These are phyloP conservation scores for Rhododendron ferrugineum DNA, from an alignment of 148 eudicot species.

Conservation along the genomic window DNA sequence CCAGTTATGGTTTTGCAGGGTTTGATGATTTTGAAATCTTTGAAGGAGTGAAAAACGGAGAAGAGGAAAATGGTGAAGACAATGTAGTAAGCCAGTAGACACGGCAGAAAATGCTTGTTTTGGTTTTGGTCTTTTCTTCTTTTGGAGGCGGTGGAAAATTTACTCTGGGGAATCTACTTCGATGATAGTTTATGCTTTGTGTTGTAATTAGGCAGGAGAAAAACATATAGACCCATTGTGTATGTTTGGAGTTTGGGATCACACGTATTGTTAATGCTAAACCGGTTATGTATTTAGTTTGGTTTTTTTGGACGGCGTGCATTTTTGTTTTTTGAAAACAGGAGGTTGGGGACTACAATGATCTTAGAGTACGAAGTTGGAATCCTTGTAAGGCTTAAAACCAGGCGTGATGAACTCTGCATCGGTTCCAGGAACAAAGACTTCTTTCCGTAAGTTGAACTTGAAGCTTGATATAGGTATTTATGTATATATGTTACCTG, in stretches of 20 bases:
- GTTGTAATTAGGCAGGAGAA: background rate
- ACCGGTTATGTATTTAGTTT: background rate
- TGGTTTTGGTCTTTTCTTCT: background rate
- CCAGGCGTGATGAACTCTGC: background rate
- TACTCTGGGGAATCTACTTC: background rate
- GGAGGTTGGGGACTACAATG: background rate
- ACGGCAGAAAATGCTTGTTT: background rate
- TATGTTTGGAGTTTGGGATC: background rate
- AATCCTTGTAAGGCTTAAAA: background rate
- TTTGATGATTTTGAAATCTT: constrained; percentile 82
- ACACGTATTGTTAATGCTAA: background rate
- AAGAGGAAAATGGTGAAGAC: constrained; percentile 39
- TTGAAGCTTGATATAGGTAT: no score
- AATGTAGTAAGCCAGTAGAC: constrained; percentile 9
- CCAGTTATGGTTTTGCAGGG: constrained; percentile 37
- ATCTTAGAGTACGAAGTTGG: background rate
- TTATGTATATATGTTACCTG: background rate
- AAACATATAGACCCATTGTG: background rate
- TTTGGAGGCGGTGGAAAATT: background rate
- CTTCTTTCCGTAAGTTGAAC: background rate
- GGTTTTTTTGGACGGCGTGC: background rate
- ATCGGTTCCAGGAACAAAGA: background rate
- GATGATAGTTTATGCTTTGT: background rate
- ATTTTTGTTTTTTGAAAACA: background rate
- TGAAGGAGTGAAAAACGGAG: constrained; percentile 41